Conservation (phyloP, 441 rosid genomes). For the Erodium moschatum region DNA sequence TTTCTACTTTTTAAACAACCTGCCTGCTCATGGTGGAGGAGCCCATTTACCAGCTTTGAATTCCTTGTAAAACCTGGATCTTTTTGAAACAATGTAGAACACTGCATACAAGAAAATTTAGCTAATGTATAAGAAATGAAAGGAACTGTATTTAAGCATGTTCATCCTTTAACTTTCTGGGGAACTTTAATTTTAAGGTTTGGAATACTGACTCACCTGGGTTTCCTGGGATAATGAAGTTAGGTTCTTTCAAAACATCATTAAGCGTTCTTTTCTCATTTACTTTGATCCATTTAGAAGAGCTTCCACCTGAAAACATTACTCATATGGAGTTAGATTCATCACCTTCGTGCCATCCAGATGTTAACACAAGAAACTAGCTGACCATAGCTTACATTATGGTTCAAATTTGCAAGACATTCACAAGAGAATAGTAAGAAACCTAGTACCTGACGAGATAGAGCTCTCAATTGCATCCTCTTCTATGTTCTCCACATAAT, state of each 20-base stretch:
- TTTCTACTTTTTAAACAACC: too few species aligned
- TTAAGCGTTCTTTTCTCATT: constrained; percentile 54
- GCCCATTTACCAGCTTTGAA: constrained; percentile 64
- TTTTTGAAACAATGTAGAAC: constrained; percentile 58
- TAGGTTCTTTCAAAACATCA: constrained; percentile 55
- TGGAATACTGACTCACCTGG: constrained; percentile 43
- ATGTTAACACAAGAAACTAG: too few species aligned
- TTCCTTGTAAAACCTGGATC: constrained; percentile 49
- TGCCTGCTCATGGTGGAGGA: constrained; percentile 28
- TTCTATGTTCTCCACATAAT: constrained; percentile 32
- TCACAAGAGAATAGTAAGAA: constrained; percentile 3
- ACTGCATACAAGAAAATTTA: constrained; percentile 32
- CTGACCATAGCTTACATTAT: too few species aligned
- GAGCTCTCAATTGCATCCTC: constrained; percentile 26
- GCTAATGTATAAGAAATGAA: background rate
- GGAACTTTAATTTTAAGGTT: constrained; percentile 3
- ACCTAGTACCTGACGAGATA: constrained; percentile 24
- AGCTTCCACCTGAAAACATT: constrained; percentile 32
- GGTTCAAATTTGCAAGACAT: too few species aligned
- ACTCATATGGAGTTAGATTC: background rate
- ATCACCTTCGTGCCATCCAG: too few species aligned
- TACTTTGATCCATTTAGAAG: constrained; percentile 58
- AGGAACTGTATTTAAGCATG: background rate
- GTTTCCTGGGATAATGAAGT: constrained; percentile 54
- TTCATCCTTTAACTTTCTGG: background rate